Evolutionary conservation across 306 rosid species (phyloP).

Genomic region (Begonia masoniana): DNA sequence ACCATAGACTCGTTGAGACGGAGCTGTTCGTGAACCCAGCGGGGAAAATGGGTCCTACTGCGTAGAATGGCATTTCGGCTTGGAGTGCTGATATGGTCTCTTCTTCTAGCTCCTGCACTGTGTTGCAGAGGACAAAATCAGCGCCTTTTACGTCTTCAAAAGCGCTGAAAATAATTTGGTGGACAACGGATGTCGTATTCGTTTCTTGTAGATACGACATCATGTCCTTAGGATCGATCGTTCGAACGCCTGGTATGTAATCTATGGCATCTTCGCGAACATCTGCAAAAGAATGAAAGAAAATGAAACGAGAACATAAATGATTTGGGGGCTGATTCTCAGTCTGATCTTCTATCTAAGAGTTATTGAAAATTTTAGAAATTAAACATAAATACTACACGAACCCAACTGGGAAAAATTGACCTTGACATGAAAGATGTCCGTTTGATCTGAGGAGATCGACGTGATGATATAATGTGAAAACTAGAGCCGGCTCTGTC

Average conservation of each 20-base stretch:
- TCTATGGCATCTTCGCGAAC: conserved; percentile 30
- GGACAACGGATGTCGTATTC: conserved; percentile 23
- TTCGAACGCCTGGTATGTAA: conserved; percentile 41
- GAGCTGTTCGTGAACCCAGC: conserved; percentile 21
- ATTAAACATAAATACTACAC: no score
- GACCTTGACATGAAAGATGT: conserved; percentile 33
- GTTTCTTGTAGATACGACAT: conserved; percentile 37
- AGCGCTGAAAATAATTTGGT: conserved; percentile 27
- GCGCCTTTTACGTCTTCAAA: conserved; percentile 26
- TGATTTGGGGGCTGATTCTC: no score
- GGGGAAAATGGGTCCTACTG: conserved; percentile 56
- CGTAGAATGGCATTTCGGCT: conserved; percentile 21
- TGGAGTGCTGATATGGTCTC: conserved; percentile 21
- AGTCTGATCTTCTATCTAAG: no score
- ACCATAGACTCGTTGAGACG: conserved; percentile 46
- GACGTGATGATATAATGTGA: conserved; percentile 34
- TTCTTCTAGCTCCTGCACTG: conserved; percentile 36
- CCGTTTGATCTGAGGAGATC: conserved; percentile 30
- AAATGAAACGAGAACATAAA: no score
- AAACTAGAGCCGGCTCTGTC: conserved; percentile 54
- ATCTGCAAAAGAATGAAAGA: conserved; percentile 11
- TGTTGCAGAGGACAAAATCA: conserved; percentile 36
- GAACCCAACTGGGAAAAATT: no score
- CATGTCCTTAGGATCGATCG: conserved; percentile 34
- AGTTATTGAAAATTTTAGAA: no score